Conservation (phyloP, 371 early-diverging fungal species). For the Apophysomyces elegans region DNA sequence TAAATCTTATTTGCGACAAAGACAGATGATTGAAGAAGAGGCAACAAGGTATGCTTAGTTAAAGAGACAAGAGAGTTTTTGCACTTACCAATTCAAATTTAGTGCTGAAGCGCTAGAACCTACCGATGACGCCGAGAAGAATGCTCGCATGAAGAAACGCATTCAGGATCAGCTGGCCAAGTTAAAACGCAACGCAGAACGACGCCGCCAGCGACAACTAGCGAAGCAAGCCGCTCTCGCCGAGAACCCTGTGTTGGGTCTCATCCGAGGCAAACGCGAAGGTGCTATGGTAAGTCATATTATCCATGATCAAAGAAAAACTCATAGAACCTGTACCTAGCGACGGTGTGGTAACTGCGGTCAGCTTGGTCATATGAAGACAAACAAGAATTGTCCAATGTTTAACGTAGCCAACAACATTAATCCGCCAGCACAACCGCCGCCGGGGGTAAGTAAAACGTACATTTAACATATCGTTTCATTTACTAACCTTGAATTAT, state of each 20-base stretch:
- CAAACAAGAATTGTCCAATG: slow-evolving; percentile 84
- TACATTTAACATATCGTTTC: background rate
- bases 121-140: slow-evolving; percentile 66
- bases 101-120: slow-evolving; percentile 62
- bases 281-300: slow-evolving; percentile 45
- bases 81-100: background rate
- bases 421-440: background rate
- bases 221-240: slow-evolving; percentile 55
- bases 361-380: slow-evolving; percentile 86
- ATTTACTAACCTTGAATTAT: background rate
- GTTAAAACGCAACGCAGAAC: slow-evolving; percentile 66
- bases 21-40: slow-evolving; percentile 80
- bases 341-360: slow-evolving; percentile 87
- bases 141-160: slow-evolving; percentile 64
- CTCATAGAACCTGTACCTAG: slow-evolving; percentile 28
- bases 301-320: background rate
- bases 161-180: slow-evolving; percentile 67
- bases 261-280: slow-evolving; percentile 60
- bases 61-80: background rate
- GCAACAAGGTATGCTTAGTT: slow-evolving; percentile 40
- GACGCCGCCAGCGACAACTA: slow-evolving; percentile 56
- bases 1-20: slow-evolving; percentile 86
- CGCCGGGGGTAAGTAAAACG: background rate
- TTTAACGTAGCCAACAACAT: slow-evolving; percentile 50
- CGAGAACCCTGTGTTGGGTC: slow-evolving; percentile 57